A percentile compares a stretch with the other conserved stretches of the same genome.
phyloP scores from a whole-genome alignment of 164 flowering plant genomes.

The Liquidambar formosana region DNA sequence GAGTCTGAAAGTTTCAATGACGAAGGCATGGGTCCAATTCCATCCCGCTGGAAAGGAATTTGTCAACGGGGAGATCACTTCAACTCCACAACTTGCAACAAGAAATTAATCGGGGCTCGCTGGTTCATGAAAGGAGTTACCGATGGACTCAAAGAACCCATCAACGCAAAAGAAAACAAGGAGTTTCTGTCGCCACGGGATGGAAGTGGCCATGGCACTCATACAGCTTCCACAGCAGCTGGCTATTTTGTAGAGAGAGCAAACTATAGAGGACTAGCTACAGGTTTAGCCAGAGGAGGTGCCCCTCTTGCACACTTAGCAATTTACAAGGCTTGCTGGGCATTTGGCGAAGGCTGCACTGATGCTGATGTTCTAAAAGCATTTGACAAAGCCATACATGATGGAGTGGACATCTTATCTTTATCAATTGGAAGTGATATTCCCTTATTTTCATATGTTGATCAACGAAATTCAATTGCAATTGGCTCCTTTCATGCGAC shows the following conservation, averaged over 20 bases:
- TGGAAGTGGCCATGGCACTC: constrained; percentile 39
- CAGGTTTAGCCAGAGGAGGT: constrained; percentile 38
- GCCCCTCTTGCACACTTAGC: constrained; percentile 43
- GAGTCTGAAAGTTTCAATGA: constrained; percentile 44
- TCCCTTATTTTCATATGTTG: constrained; percentile 23
- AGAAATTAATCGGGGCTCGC: constrained; percentile 36
- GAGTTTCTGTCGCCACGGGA: constrained; percentile 36
- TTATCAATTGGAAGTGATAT: constrained; percentile 20
- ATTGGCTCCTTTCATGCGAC: constrained; percentile 34
- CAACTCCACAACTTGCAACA: constrained; percentile 37
- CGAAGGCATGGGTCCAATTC: constrained; percentile 34
- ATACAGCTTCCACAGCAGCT: constrained; percentile 34
- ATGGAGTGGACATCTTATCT: constrained; percentile 37
- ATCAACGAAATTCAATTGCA: constrained; percentile 19
- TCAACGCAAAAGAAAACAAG: not conserved
- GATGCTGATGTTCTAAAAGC: constrained; percentile 31
- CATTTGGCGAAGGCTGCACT: constrained; percentile 6
- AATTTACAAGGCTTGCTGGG: constrained; percentile 44
- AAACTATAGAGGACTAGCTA: constrained; percentile 23
- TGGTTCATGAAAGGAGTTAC: constrained; percentile 27
- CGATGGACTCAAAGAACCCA: not conserved
- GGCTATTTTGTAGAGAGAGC: constrained; percentile 27
- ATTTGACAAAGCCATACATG: constrained; percentile 36
- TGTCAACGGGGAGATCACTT: constrained; percentile 34
- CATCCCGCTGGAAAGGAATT: constrained; percentile 41